Evolutionary conservation across 257 asterid species (phyloP).

Genomic region (Plantago major): DNA sequence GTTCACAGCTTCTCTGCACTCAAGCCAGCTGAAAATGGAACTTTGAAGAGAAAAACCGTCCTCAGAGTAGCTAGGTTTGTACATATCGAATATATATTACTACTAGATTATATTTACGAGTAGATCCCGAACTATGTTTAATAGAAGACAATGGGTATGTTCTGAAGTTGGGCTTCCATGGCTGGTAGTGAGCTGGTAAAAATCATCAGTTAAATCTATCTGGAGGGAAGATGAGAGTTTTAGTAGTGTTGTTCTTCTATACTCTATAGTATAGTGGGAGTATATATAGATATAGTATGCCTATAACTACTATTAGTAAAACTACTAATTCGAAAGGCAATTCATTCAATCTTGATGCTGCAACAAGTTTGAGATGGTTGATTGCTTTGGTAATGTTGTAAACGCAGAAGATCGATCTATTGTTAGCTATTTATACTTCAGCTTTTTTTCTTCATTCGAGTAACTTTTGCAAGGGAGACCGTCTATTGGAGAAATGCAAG

Average conservation of each 20-base stretch:
- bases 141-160: constrained; percentile 4
- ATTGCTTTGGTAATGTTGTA: no score
- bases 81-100: constrained; percentile 25
- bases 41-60: constrained; percentile 37
- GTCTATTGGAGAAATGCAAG: no score
- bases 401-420: no score
- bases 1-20: constrained; percentile 33
- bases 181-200: background rate
- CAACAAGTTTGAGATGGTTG: no score
- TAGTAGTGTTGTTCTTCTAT: background rate
- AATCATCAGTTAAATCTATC: background rate
- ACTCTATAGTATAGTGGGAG: no score
- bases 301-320: no score
- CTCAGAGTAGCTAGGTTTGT: constrained; percentile 43
- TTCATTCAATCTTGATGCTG: no score
- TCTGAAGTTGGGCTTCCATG: constrained; percentile 23
- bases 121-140: constrained; percentile 3
- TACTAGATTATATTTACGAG: constrained; percentile 6
- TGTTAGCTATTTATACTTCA: no score
- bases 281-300: no score
- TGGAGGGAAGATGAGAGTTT: background rate
- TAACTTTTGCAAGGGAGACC: no score
- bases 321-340: no score
- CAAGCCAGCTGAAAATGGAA: constrained; percentile 70
- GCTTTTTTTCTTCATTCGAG: no score